These are phyloP conservation scores for Penicillium silybi DNA, from an alignment of 495 filamentous ascomycete species.

Conservation along the genomic window DNA sequence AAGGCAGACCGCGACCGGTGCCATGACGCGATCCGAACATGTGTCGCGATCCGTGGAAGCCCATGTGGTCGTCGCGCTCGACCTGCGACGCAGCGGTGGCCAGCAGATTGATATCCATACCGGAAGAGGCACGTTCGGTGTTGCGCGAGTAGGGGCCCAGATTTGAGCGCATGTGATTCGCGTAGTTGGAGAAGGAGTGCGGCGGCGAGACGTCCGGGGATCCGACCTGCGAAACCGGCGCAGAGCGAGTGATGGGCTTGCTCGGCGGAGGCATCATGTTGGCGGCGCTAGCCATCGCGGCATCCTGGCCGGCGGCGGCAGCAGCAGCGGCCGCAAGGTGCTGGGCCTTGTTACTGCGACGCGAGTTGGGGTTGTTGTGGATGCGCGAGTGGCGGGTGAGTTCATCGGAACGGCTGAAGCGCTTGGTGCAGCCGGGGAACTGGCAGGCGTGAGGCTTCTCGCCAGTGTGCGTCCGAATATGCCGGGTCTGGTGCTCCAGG, in stretches of 20 bases:
- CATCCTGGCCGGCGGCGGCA: conserved; percentile 46
- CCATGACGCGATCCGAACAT: conserved; percentile 59
- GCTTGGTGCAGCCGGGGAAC: conserved; percentile 93
- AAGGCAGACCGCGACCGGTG: conserved; percentile 61
- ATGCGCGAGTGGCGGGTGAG: conserved; percentile 95
- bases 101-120: conserved; percentile 83
- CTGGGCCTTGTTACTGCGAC: conserved; percentile 86
- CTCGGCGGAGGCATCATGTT: conserved; percentile 74
- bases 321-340: conserved; percentile 55
- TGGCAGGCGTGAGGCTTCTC: conserved; percentile 97
- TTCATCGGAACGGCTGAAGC: conserved; percentile 95
- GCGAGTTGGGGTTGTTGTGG: conserved; percentile 97
- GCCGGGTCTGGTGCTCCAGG: conserved; percentile 94
- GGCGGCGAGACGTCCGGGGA: conserved; percentile 97
- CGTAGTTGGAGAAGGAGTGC: conserved; percentile 78
- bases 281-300: conserved; percentile 48
- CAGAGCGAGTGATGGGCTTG: conserved; percentile 70
- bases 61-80: conserved; percentile 68
- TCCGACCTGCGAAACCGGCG: conserved; percentile 81
- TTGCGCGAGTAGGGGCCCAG: conserved; percentile 63
- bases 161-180: conserved; percentile 57
- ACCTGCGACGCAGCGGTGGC: conserved; percentile 86
- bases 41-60: conserved; percentile 39
- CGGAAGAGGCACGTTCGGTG: conserved; percentile 43
- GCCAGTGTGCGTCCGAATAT: conserved; percentile 96